phyloP scores from a whole-genome alignment of 192 early-diverging fungal genomes.

The Coemansia sp. region DNA sequence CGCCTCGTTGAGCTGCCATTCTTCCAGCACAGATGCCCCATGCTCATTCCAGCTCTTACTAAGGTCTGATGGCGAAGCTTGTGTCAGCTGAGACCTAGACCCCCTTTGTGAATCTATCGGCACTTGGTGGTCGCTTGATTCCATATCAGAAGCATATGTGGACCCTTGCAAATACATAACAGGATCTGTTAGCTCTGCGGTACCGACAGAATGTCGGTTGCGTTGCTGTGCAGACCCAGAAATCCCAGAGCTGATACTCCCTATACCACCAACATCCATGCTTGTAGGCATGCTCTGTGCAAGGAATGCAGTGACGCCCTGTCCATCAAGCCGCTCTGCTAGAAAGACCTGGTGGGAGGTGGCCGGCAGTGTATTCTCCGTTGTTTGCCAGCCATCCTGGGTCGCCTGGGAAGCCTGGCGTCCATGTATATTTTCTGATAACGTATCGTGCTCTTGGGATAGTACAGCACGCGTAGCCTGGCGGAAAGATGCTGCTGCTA shows the following conservation, averaged over 20 bases:
- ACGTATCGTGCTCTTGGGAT: neutral
- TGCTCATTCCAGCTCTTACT: slow-evolving; percentile 42
- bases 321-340: slow-evolving; percentile 51
- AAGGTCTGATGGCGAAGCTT: slow-evolving; percentile 17
- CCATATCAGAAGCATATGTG: slow-evolving; percentile 46
- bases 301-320: slow-evolving; percentile 31
- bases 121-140: slow-evolving; percentile 24
- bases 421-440: neutral
- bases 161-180: slow-evolving; percentile 41
- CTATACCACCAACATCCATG: slow-evolving; percentile 26
- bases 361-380: slow-evolving; percentile 46
- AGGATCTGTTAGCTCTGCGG: slow-evolving; percentile 15
- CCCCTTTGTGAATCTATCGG: slow-evolving; percentile 3
- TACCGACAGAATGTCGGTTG: neutral
- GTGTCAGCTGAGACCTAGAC: neutral
- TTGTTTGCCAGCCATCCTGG: slow-evolving; percentile 29
- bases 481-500: slow-evolving; percentile 72
- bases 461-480: slow-evolving; percentile 10
- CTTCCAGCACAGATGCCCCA: slow-evolving; percentile 44
- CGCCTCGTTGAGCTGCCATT: slow-evolving; percentile 54
- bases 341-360: slow-evolving; percentile 86
- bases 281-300: slow-evolving; percentile 35
- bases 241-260: neutral
- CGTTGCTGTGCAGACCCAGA: slow-evolving; percentile 3
- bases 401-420: neutral